phyloP scores from a whole-genome alignment of 805 yeast species.

The Wickerhamiella sorbophila region DNA sequence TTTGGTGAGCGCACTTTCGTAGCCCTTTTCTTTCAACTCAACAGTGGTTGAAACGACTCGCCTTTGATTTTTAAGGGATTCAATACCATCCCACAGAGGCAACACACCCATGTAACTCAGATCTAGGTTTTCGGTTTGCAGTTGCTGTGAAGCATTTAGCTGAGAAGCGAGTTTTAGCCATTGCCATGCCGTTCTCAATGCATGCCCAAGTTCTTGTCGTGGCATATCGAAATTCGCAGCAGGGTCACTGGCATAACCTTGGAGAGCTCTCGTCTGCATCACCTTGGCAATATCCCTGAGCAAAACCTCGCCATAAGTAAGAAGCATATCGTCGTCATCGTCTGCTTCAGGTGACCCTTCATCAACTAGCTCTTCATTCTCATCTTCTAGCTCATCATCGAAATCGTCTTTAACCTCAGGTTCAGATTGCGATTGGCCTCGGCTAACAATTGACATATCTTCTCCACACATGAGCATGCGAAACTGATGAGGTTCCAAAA shows the following conservation, averaged over 20 bases:
- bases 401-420: not conserved
- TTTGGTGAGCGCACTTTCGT: not conserved
- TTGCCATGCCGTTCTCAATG: slow-evolving; percentile 70
- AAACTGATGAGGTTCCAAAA: slow-evolving; percentile 13
- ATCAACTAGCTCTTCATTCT: not conserved
- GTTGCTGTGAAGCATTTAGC: slow-evolving; percentile 41
- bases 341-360: slow-evolving; percentile 2
- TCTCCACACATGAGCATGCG: not conserved
- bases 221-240: slow-evolving; percentile 43
- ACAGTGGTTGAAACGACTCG: slow-evolving; percentile 30
- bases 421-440: not conserved
- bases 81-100: slow-evolving; percentile 65
- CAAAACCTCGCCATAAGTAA: slow-evolving; percentile 27
- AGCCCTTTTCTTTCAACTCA: slow-evolving; percentile 29
- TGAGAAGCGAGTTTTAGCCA: slow-evolving; percentile 70
- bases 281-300: slow-evolving; percentile 60
- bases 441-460: not conserved
- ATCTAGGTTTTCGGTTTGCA: slow-evolving; percentile 57
- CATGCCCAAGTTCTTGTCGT: slow-evolving; percentile 18
- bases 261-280: slow-evolving; percentile 54
- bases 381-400: not conserved
- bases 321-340: not conserved
- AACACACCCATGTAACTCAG: slow-evolving; percentile 77
- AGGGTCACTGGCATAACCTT: slow-evolving; percentile 62
- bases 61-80: slow-evolving; percentile 15